phyloP scores from a whole-genome alignment of 2,329 filamentous ascomycete species.

The Aspergillus sergii region DNA sequence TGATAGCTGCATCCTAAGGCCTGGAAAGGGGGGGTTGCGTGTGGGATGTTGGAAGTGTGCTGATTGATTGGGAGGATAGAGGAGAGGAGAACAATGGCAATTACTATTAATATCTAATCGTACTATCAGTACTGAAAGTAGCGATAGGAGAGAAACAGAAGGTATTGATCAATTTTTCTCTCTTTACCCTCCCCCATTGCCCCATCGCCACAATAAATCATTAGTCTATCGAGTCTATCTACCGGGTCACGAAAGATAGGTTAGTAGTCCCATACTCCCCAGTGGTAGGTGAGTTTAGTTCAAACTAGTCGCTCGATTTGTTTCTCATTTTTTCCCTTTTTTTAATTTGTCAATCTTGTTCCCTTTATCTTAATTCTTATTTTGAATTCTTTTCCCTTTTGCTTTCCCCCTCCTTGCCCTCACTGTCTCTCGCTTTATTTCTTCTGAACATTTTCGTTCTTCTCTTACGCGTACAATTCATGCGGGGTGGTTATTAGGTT shows the following conservation, averaged over 20 bases:
- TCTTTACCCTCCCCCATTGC: background rate
- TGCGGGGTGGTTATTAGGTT: slow-evolving; percentile 18
- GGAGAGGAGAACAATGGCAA: background rate
- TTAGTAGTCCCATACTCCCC: background rate
- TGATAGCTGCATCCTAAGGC: background rate
- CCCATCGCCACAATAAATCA: background rate
- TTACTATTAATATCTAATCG: background rate
- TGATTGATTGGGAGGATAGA: background rate
- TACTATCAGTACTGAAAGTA: background rate
- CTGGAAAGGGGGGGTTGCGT: background rate
- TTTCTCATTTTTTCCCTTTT: slow-evolving; percentile 10
- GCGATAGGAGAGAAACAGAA: background rate
- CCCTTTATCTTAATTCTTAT: slow-evolving; percentile 7
- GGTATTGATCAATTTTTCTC: background rate
- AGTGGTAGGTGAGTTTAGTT: background rate
- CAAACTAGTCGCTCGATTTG: background rate
- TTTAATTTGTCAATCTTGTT: slow-evolving; percentile 3
- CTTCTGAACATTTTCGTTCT: background rate
- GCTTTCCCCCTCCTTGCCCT: background rate
- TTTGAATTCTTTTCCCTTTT: background rate
- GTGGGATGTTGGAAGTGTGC: background rate
- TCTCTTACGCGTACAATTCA: slow-evolving; percentile 5
- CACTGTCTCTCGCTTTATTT: slow-evolving; percentile 10
- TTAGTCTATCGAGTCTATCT: background rate
- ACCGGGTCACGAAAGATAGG: background rate